Percentiles rank a stretch among this genome's conserved stretches.
These are phyloP conservation scores for Thelonectria rubi DNA, from an alignment of 2,329 filamentous ascomycete species.

Conservation along the genomic window DNA sequence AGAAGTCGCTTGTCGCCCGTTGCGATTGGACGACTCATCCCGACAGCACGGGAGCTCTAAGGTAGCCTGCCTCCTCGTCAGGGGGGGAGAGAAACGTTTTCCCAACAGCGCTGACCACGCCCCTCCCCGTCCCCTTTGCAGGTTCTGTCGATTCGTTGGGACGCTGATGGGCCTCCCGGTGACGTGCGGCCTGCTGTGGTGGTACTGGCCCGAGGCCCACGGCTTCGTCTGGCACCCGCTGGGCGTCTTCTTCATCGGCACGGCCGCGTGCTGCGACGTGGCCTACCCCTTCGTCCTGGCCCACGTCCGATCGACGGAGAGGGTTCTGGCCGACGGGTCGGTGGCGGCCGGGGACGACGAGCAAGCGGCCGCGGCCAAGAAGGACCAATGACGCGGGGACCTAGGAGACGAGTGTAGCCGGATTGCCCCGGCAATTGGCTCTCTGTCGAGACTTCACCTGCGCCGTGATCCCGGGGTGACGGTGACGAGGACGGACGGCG, in stretches of 20 bases:
- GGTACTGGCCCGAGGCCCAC: slow-evolving; percentile 61
- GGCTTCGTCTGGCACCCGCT: slow-evolving; percentile 56
- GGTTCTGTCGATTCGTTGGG: slow-evolving; percentile 55
- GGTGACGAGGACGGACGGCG: not conserved
- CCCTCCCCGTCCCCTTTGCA: slow-evolving; percentile 33
- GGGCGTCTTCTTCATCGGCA: slow-evolving; percentile 53
- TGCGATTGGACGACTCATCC: slow-evolving; percentile 14
- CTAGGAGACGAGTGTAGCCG: not conserved
- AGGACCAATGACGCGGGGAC: slow-evolving; percentile 26
- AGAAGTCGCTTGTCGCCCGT: slow-evolving; percentile 1
- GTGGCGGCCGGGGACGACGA: slow-evolving; percentile 39
- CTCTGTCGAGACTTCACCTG: not conserved
- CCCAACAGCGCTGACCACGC: slow-evolving; percentile 27
- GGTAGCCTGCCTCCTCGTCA: slow-evolving; percentile 18
- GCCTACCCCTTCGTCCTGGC: slow-evolving; percentile 56
- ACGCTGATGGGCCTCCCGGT: slow-evolving; percentile 53
- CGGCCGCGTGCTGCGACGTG: slow-evolving; percentile 53
- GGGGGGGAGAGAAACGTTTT: not conserved
- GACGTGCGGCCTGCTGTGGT: slow-evolving; percentile 55
- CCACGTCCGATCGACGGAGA: slow-evolving; percentile 51
- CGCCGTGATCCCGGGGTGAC: not conserved
- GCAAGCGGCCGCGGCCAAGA: slow-evolving; percentile 30
- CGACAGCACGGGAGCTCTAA: slow-evolving; percentile 13
- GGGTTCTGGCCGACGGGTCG: slow-evolving; percentile 49
- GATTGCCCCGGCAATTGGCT: slow-evolving; percentile 6